Evolutionary conservation across 306 rosid genomes (phyloP), one percentile per base, ranked within the genome.

Genomic region (Elaeagnus macrophylla): DNA sequence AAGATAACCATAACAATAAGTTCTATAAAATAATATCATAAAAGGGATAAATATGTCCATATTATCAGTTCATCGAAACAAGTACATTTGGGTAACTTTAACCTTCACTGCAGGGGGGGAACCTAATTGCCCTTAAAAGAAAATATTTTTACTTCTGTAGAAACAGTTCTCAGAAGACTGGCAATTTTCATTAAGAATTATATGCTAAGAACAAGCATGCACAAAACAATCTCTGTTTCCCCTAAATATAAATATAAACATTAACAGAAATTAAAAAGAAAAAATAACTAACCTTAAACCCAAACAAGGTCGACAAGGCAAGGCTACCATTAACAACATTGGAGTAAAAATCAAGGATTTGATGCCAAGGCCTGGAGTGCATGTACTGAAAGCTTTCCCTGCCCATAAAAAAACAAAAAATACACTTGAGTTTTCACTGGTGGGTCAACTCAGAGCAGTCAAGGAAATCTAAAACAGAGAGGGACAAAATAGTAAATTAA

Each of bases 331-430:
- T 79, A 17, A 91, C 96, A 55, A 72, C 51, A 49, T 69, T 57
- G 19, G 64, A 71, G 54, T 84, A 91, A 66, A 86, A 84, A 56
- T 80, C 77, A 53, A 80, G 67, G 61, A 91, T 80, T 60, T 53
- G 75, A 44, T 79, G 68, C 97, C 97, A 86, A 35, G 89, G 95
- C 46, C 88, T 76, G 63, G 68, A 76, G 32, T 79, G 45, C 97
- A 91, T 82, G 69, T 80, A 80, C 49, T 76, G 56, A 72, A 68
- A 82, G 79, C 93, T 76, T 69, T 87, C 95, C 60, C 95, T 82
- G 64, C 42, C 25, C 6, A 20, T 12, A 8, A 40, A 12, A 0
- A 6, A 12, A 13, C 10, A 41, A 2, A 39, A 7, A 2, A 36
- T 1, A 5, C 6, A 45, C 8, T 17, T 13, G n/a, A 12, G n/a